Conservation (phyloP, 1,284 basidiomycete species). For the Anthracocystis walkeri region DNA sequence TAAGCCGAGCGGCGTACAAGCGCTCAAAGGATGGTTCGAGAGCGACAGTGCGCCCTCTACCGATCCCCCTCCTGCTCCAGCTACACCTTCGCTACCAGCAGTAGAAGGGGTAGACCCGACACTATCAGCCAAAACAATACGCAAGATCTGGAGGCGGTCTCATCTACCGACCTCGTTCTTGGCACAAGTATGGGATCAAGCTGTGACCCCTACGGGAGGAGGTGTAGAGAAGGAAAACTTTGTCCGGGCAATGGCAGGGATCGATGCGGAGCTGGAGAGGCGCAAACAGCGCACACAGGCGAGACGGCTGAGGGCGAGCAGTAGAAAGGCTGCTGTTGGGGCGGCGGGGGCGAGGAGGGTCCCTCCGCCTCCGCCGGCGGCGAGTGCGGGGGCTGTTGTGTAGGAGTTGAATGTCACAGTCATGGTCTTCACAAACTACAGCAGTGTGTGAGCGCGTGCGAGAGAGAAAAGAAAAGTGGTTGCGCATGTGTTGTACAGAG, state of each 20-base stretch:
- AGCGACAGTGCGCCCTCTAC: conserved; percentile 13
- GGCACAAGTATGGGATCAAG: conserved; percentile 29
- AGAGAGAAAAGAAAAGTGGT: too few relatives aligned
- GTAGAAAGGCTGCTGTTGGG: background rate
- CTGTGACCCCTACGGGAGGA: background rate
- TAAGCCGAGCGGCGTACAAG: conserved; percentile 16
- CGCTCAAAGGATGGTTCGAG: conserved; percentile 46
- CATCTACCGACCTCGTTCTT: conserved; percentile 16
- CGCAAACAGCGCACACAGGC: background rate
- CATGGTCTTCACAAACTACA: background rate
- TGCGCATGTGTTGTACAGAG: background rate
- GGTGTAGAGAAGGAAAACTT: conserved; percentile 18
- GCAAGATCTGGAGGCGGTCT: conserved; percentile 28
- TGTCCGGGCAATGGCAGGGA: conserved; percentile 24
- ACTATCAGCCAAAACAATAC: conserved; percentile 16
- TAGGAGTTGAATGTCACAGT: background rate
- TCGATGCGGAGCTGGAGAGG: conserved; percentile 40
- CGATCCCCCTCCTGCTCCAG: background rate
- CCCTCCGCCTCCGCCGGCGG: conserved; percentile 17
- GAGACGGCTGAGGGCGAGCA: background rate
- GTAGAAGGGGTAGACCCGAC: background rate
- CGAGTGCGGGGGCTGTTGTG: background rate
- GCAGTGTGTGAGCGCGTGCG: background rate
- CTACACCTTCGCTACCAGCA: background rate
- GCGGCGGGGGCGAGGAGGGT: conserved; percentile 9